Base-by-base conservation (phyloP, 2,329 filamentous ascomycete species). In the Corynespora cassiicola region DNA sequence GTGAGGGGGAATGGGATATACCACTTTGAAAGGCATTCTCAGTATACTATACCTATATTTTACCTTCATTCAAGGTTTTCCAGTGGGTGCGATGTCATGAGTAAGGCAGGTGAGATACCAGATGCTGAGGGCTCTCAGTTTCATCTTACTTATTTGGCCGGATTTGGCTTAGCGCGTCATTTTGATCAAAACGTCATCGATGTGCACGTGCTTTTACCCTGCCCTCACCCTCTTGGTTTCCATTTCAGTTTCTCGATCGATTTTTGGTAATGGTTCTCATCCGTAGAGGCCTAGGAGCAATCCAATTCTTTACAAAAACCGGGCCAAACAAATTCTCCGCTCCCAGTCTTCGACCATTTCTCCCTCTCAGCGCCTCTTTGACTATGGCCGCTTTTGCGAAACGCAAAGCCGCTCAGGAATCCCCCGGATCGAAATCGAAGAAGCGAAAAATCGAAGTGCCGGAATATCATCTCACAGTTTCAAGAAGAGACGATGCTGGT, bases 401-500 rank as follows among this genome's bases (percentile, higher is more conserved):
- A 31, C 62, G 61, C n/a, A 64, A 65, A 37, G 55, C 56, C 7
- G n/a, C n/a, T n/a, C n/a, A n/a, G n/a, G 47, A 47, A 16, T 50
- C 50, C 14, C 26, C 42, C 6, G 22, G 39, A 26, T 41, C 47
- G 17, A 54, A 52, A 25, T 10, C 46, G 0, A 67, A 67, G 37
- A 65, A 56, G 28, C 23, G 49, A 3, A 65, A 61, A 38, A 21
- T 57, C 1, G 32, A 45, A 3, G 37, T 66, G 1, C 63, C 60
- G 2, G 61, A 63, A 9, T 67, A 67, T 32, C 63, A 65, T 29
- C 52, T 59, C 3, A 45, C 61, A 1, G 50, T 50, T 8, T 55
- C 60, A 16, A 52, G 56, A 45, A 46, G 48, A 15, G 56, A 63
- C 32, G 48, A 53, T 3, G 36, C 42, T 16, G 81, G 80, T 2